Conservation (phyloP, 345 rosid species). For the Salix arbutifolia region DNA sequence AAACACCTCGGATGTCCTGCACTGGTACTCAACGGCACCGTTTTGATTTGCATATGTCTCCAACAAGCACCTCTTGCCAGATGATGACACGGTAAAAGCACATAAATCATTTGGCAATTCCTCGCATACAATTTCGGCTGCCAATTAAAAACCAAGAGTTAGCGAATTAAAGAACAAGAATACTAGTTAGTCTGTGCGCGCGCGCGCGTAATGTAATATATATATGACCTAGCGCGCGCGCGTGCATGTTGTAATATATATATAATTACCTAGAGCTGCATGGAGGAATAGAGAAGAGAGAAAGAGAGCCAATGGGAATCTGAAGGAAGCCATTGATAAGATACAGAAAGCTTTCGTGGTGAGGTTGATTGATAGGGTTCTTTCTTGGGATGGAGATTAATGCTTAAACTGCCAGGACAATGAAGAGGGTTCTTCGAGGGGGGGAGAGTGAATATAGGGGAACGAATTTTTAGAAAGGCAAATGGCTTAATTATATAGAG, state of each 20-base stretch:
- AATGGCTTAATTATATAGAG: slow-evolving; percentile 1
- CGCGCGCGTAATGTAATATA: neutral
- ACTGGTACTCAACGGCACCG: slow-evolving; percentile 51
- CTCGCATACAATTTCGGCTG: slow-evolving; percentile 68
- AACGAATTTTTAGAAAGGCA: neutral
- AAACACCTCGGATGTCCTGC: slow-evolving; percentile 78
- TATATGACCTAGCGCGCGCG: slow-evolving; percentile 33
- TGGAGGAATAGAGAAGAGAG: slow-evolving; percentile 59
- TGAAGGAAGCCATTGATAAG: slow-evolving; percentile 55
- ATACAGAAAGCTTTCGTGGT: neutral
- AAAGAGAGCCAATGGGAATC: slow-evolving; percentile 42
- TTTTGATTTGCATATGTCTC: slow-evolving; percentile 43
- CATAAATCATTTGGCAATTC: slow-evolving; percentile 61
- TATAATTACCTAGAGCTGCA: slow-evolving; percentile 51
- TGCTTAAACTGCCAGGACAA: neutral
- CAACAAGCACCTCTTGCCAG: slow-evolving; percentile 79
- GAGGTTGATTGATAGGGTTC: neutral
- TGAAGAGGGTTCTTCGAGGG: slow-evolving; percentile 10
- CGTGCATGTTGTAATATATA: neutral
- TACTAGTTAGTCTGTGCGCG: too few relatives aligned
- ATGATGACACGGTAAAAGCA: slow-evolving; percentile 61
- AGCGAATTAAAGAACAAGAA: too few relatives aligned
- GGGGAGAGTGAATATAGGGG: neutral
- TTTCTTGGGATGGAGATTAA: neutral
- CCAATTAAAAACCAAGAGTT: neutral